A percentile compares a stretch with the other conserved stretches of the same genome.
Conservation (phyloP, 2,329 filamentous ascomycete species). For the Dichotomopilus funicola region DNA sequence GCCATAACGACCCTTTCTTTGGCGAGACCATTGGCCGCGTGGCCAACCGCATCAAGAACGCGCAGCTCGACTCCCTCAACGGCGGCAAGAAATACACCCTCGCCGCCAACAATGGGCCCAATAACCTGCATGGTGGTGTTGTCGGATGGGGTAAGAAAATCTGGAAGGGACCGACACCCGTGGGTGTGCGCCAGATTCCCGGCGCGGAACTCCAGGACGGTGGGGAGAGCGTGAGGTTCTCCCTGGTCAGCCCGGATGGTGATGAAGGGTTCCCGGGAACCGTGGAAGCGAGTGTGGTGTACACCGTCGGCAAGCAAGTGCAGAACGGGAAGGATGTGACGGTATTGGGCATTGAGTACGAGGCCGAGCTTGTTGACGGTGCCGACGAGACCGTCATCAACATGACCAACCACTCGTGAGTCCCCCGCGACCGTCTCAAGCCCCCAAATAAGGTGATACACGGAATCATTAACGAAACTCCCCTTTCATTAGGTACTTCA, state of each 20-base stretch:
- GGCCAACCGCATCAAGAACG: slow-evolving; percentile 73
- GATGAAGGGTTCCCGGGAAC: slow-evolving; percentile 89
- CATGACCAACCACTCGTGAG: slow-evolving; percentile 90
- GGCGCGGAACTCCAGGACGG: slow-evolving; percentile 48
- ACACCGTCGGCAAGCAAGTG: slow-evolving; percentile 63
- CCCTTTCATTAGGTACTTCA: slow-evolving; percentile 50
- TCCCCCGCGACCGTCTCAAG: slow-evolving; percentile 1
- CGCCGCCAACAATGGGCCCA: slow-evolving; percentile 67
- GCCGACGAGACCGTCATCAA: slow-evolving; percentile 88
- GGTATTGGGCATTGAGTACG: slow-evolving; percentile 80
- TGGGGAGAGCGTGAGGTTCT: slow-evolving; percentile 61
- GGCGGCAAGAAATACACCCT: slow-evolving; percentile 59
- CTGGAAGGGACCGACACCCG: slow-evolving; percentile 64
- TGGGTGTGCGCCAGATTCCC: slow-evolving; percentile 45
- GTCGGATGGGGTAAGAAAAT: slow-evolving; percentile 75
- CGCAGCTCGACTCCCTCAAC: slow-evolving; percentile 67
- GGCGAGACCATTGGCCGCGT: slow-evolving; percentile 87
- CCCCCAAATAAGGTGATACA: not conserved
- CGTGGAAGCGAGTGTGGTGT: slow-evolving; percentile 70
- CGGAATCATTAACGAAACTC: not conserved
- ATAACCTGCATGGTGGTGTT: slow-evolving; percentile 66
- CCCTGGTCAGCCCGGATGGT: slow-evolving; percentile 64
- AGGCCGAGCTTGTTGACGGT: slow-evolving; percentile 66
- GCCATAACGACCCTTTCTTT: slow-evolving; percentile 74
- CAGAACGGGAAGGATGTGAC: slow-evolving; percentile 55